Evolutionary conservation across 2,329 filamentous ascomycete genomes (phyloP), one percentile per base, ranked within the genome.

Genomic region (Cercospora sp.): DNA sequence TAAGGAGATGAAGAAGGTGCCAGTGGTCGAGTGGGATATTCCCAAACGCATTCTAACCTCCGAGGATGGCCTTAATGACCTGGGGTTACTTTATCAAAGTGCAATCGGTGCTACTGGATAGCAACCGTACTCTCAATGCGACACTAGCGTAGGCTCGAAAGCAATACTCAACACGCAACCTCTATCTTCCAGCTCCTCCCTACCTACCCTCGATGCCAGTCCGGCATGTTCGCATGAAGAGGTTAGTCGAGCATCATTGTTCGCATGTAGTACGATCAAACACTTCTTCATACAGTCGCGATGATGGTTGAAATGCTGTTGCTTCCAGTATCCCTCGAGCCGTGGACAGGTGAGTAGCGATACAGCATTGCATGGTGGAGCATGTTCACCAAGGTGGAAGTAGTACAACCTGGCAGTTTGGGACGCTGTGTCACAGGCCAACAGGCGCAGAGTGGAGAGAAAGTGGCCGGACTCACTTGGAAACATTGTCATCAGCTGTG

Each of bases 21-120:
- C 94, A 0, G 93, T 95, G 12, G 89, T 98, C 61, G 95, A 98
- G 79, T 97, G 91, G 79, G 92, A 95, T 79, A 97, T 99, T 71
- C 94, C 94, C 7, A 95, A 95, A 82, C 88, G 85, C 73, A 90
- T 97, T 48, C 91, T 97, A 63, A 84, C 79, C 7, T 74, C 63
- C 23, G 77, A 77, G 13, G 75, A 73, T 18, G 75, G 74, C 18
- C 64, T 76, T 58, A 75, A 76, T 65, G 67, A 66, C 10, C 58
- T 76, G 13, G 76, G 76, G 6, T 58, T 53, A 16, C 53, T 77
- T 40, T 64, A 78, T 30, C 69, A 77, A 58, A 66, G 23, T 26
- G 75, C 76, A 10, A 72, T 77, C 3, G 16, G 53, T 5, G 31
- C 23, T 55, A 55, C 48, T 55, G 48, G 13, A n/a, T 55, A 55